Evolutionary conservation across 108 stramenopile genomes (phyloP).

Genomic region (Nannochloropsis gaditana): DNA sequence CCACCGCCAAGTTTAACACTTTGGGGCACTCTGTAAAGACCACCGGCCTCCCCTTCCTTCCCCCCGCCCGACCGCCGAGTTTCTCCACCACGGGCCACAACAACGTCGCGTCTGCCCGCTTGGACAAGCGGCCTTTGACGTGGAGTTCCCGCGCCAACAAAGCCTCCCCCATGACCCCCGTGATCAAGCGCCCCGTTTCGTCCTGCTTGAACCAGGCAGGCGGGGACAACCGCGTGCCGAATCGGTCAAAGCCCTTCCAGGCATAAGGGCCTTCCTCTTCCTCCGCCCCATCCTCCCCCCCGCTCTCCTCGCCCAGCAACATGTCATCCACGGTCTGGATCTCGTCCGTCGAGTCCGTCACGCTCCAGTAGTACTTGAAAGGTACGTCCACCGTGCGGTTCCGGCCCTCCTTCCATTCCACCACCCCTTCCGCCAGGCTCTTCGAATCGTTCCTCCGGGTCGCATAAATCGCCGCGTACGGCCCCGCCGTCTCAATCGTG

Average conservation of each 20-base stretch:
- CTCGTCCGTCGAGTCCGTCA: slow-evolving; percentile 13
- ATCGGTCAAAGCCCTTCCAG: neutral
- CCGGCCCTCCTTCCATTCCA: neutral
- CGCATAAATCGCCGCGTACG: neutral
- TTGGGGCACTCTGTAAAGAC: slow-evolving; percentile 8
- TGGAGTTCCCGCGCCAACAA: slow-evolving; percentile 9
- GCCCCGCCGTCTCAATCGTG: neutral
- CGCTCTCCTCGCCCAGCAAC: neutral
- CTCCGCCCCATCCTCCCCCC: neutral
- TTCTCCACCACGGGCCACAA: slow-evolving; percentile 13
- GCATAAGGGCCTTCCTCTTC: neutral
- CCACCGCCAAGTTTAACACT: neutral
- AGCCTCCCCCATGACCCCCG: neutral
- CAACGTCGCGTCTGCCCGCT: neutral
- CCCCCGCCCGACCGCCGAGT: neutral
- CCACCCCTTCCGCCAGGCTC: neutral
- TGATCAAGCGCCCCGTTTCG: neutral
- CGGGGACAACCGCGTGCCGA: neutral
- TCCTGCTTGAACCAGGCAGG: neutral
- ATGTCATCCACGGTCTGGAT: neutral
- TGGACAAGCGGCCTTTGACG: neutral
- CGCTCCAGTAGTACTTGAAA: slow-evolving; percentile 7
- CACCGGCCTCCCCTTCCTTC: neutral
- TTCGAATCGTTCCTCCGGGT: neutral
- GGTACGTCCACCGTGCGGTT: neutral